Conservation (phyloP, 2,329 filamentous ascomycete genomes). For the Nemania diffusa region DNA sequence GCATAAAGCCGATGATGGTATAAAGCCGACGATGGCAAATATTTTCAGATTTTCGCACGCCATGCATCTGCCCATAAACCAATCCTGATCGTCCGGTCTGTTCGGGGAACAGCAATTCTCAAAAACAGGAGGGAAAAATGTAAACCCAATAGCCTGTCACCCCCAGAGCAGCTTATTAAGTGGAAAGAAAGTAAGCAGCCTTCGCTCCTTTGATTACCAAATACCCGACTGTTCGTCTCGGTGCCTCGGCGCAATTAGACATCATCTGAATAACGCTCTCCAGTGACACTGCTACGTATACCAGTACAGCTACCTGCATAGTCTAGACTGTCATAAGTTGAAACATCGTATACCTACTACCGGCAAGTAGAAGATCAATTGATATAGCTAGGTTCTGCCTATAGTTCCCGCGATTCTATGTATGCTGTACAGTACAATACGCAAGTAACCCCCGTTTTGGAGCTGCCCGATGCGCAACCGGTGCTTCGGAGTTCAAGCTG, state of each 20-base stretch:
- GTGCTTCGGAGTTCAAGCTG: neutral
- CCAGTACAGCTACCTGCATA: too few relatives aligned
- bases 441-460: too few relatives aligned
- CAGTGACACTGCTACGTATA: neutral
- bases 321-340: too few relatives aligned
- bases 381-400: neutral
- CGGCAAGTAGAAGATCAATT: too few relatives aligned
- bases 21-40: neutral
- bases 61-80: neutral
- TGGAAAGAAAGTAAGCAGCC: conserved; percentile 5
- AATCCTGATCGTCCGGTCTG: neutral
- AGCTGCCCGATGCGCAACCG: too few relatives aligned
- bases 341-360: too few relatives aligned
- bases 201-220: conserved; percentile 10
- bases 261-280: neutral
- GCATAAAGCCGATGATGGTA: too few relatives aligned
- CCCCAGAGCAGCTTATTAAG: neutral
- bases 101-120: neutral
- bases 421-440: too few relatives aligned
- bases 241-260: neutral
- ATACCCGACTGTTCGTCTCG: neutral
- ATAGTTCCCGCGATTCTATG: too few relatives aligned
- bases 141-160: neutral
- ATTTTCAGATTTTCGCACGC: neutral
- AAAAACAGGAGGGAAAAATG: neutral